A percentile compares a stretch with the other conserved stretches of the same genome.
phyloP scores from a whole-genome alignment of 192 early-diverging fungal genomes.

The Podila clonocystis region DNA sequence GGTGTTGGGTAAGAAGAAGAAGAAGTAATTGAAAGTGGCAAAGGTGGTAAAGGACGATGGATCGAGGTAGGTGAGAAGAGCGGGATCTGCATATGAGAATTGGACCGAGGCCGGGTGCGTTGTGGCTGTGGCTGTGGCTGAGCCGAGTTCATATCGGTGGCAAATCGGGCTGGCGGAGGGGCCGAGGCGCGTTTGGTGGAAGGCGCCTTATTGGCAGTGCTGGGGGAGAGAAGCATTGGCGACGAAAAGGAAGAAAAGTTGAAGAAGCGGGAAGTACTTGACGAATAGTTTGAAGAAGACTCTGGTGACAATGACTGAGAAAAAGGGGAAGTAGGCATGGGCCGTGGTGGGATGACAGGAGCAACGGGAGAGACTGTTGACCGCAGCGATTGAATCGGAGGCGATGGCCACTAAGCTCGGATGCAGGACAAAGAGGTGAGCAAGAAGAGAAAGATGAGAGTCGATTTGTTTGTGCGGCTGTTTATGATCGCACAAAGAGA shows the following conservation, averaged over 20 bases:
- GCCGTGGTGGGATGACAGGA: background rate
- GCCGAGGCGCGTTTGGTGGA: constrained; percentile 18
- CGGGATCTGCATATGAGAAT: constrained; percentile 10
- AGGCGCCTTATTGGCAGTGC: constrained; percentile 7
- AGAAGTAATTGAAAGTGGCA: background rate
- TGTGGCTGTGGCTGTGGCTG: background rate
- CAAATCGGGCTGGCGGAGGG: constrained; percentile 10
- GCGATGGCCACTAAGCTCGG: too few relatives aligned
- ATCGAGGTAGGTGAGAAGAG: background rate
- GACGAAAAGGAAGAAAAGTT: background rate
- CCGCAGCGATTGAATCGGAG: too few relatives aligned
- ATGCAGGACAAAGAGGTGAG: too few relatives aligned
- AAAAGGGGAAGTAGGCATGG: background rate
- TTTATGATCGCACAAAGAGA: too few relatives aligned
- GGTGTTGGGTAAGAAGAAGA: background rate
- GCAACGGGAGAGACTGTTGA: background rate
- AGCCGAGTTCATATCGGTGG: background rate
- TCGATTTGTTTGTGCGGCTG: too few relatives aligned
- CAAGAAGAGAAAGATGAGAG: too few relatives aligned
- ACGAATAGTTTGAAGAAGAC: background rate
- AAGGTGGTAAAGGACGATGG: constrained; percentile 15
- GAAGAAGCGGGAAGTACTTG: background rate
- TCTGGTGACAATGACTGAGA: background rate
- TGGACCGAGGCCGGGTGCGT: constrained; percentile 14
- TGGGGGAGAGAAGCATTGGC: constrained; percentile 19